Evolutionary conservation across 1,284 basidiomycete genomes (phyloP).

Genomic region (Papiliotrema laurentii): DNA sequence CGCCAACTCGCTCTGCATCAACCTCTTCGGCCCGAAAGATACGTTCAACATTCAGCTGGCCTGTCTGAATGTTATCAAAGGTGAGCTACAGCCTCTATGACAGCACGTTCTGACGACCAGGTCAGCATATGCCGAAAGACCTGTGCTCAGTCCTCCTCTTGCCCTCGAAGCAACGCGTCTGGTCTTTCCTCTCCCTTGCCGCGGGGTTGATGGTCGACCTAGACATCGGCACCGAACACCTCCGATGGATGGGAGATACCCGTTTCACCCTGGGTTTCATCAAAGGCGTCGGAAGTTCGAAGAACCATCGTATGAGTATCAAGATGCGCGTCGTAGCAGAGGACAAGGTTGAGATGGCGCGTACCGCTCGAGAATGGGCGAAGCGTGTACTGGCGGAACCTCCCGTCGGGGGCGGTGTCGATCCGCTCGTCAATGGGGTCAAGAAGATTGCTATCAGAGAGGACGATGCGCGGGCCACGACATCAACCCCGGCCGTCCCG

Average conservation of each 20-base stretch:
- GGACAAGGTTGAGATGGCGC: constrained; percentile 68
- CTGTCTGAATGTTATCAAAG: constrained; percentile 82
- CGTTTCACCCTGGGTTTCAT: constrained; percentile 83
- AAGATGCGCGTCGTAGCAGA: constrained; percentile 65
- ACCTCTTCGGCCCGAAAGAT: constrained; percentile 52
- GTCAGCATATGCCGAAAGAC: constrained; percentile 70
- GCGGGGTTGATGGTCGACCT: constrained; percentile 89
- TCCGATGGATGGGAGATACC: constrained; percentile 89
- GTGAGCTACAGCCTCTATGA: constrained; percentile 43
- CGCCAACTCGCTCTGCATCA: constrained; percentile 47
- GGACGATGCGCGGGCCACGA: too few species aligned
- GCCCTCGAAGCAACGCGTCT: constrained; percentile 46
- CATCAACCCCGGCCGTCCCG: too few species aligned
- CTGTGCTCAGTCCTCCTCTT: constrained; percentile 63
- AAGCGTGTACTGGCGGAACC: constrained; percentile 7
- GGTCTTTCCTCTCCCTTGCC: constrained; percentile 84
- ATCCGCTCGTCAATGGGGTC: constrained; percentile 10
- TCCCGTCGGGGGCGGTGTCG: constrained; percentile 13
- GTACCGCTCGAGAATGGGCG: constrained; percentile 30
- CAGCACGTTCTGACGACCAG: constrained; percentile 42
- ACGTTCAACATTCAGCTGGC: constrained; percentile 71
- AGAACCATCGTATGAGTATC: constrained; percentile 64
- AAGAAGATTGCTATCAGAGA: constrained; percentile 1
- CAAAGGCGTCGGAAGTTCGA: constrained; percentile 64
- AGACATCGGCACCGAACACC: constrained; percentile 74